These are phyloP conservation scores for Xylaria acuta DNA, from an alignment of 495 filamentous ascomycete species.

Conservation along the genomic window DNA sequence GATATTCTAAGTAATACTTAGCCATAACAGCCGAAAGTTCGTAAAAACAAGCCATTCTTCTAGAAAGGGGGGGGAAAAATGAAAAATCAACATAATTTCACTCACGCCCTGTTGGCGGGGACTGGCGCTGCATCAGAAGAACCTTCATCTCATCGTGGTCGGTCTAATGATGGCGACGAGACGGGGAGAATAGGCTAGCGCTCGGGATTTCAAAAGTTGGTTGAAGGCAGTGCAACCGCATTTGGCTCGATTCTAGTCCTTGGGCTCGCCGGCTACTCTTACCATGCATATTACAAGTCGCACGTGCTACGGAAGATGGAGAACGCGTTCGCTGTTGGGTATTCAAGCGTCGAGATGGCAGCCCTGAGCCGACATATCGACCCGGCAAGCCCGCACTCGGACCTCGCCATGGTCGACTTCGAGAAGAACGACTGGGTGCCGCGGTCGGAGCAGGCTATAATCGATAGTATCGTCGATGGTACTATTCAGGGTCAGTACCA, in stretches of 20 bases:
- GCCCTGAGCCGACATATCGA: conserved; percentile 63
- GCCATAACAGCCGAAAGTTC: no score
- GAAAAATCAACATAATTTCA: no score
- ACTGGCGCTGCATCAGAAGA: conserved; percentile 5
- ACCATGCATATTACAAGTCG: conserved; percentile 87
- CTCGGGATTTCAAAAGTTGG: conserved; percentile 65
- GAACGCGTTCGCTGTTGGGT: conserved; percentile 84
- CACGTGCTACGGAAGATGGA: conserved; percentile 88
- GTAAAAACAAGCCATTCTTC: no score
- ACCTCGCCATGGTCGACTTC: conserved; percentile 39
- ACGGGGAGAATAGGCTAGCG: conserved; percentile 8
- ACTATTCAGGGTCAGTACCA: conserved; percentile 76
- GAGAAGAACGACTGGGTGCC: conserved; percentile 74
- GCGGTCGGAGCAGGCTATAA: conserved; percentile 75
- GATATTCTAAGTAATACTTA: no score
- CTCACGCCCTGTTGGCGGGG: background rate
- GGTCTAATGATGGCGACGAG: background rate
- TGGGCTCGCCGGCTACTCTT: conserved; percentile 80
- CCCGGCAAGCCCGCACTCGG: conserved; percentile 35
- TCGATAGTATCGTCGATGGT: conserved; percentile 79
- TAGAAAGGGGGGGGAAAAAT: no score
- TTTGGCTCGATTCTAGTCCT: conserved; percentile 79
- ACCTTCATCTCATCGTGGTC: background rate
- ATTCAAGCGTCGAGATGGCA: conserved; percentile 86
- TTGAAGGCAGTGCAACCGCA: conserved; percentile 85